These are phyloP conservation scores for Phellopilus nigrolimitatus DNA, from an alignment of 1,284 basidiomycete genomes.

Conservation along the genomic window DNA sequence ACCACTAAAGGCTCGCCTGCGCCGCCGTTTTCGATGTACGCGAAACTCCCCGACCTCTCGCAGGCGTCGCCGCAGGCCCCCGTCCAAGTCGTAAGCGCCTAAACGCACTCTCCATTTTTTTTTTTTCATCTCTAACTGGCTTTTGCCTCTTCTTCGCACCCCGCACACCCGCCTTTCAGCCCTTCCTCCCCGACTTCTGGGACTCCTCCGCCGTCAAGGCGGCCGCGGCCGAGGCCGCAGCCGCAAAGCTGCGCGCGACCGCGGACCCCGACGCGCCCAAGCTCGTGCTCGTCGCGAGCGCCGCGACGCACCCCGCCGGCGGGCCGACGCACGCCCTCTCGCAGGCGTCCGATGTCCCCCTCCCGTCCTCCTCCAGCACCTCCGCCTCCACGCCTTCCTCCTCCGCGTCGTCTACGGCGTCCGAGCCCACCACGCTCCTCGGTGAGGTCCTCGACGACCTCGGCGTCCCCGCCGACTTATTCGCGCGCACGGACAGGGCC, in stretches of 20 bases:
- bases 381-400: background rate
- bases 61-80: conserved; percentile 38
- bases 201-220: conserved; percentile 45
- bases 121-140: background rate
- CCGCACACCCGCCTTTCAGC: conserved; percentile 37
- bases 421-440: conserved; percentile 7
- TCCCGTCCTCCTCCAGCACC: background rate
- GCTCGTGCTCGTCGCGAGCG: conserved; percentile 67
- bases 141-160: conserved; percentile 6
- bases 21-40: conserved; percentile 32
- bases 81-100: conserved; percentile 56
- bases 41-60: conserved; percentile 54
- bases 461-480: conserved; percentile 13
- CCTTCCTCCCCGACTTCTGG: conserved; percentile 72
- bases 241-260: conserved; percentile 25
- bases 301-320: conserved; percentile 56
- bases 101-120: conserved; percentile 9
- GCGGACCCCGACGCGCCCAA: conserved; percentile 46
- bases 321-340: conserved; percentile 60
- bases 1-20: conserved; percentile 18
- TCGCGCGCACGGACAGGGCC: no score
- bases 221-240: no score
- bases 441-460: conserved; percentile 16
- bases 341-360: conserved; percentile 22
- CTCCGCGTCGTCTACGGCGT: background rate